Evolutionary conservation across 257 asterid species (phyloP), one percentile per base, ranked within the genome.

Genomic region (Petunia secreta): DNA sequence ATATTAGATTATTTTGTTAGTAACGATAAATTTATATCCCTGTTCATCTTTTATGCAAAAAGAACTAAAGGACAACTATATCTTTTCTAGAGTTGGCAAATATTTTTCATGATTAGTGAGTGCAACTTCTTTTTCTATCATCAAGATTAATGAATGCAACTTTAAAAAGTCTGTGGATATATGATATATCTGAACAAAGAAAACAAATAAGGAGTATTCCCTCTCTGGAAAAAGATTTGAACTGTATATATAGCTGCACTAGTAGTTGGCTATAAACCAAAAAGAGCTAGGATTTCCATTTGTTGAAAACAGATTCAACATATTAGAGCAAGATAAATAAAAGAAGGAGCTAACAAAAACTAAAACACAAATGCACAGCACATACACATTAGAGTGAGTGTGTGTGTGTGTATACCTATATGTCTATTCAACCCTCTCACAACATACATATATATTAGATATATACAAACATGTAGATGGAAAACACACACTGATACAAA

Each of bases 21-120:
- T 67, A 67, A 67, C 41, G 75, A 67, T 67, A 67, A 7, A 67
- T 40, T 38, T 7, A 67, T 41, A 41, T 67, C 38, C 14, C 15
- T 15, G 5, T 0, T 71, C 54, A 25, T 25, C 60, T 34, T 48
- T 71, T 10, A 71, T 71, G 44, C 77, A 48, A 48, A 48, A 34
- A 48, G 77, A 71, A 48, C 77, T 48, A 10, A 39, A 71, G 77
- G 77, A 71, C 77, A 71, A 71, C 25, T 71, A 71, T 25, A 71
- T 34, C 5, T 40, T 48, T 71, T 71, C 48, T 34, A 50, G 55
- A 50, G 55, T 48, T 48, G 16, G 60, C 54, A 71, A 48, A 46
- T 48, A 3, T 63, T 37, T 63, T 34, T 2, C 64, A 59, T 16
- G 64, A 16, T 59, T 63, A 38, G 46, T 63, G 3, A 11, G 38